Evolutionary conservation across 352 stramenopile species (phyloP).

Genomic region (Globisporangium mamillatum): DNA sequence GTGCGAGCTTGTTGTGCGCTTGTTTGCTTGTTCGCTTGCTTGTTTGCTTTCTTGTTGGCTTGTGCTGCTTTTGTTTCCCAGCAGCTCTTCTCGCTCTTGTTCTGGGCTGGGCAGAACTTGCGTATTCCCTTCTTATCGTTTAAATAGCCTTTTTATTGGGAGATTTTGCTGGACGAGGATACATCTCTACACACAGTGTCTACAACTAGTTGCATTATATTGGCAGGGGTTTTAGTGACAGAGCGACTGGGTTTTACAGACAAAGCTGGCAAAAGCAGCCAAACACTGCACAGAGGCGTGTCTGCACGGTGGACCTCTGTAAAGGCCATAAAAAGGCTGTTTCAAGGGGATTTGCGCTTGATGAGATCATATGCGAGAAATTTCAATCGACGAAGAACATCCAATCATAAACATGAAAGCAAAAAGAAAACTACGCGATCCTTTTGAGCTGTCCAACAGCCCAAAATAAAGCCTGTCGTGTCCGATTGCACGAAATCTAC

Average conservation of each 20-base stretch:
- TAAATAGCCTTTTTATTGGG: no score
- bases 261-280: no score
- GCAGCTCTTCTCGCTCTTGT: conserved; percentile 2
- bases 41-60: background rate
- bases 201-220: no score
- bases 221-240: no score
- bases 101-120: background rate
- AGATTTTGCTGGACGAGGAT: no score
- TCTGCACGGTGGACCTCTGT: background rate
- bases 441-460: background rate
- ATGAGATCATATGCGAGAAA: background rate
- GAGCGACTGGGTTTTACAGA: no score
- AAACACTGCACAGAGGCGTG: no score
- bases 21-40: background rate
- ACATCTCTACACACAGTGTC: no score
- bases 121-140: no score
- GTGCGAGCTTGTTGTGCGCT: background rate
- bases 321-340: background rate
- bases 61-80: background rate
- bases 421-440: background rate
- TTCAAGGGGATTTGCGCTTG: background rate
- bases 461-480: background rate
- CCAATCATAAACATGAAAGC: background rate
- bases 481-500: background rate
- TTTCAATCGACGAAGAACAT: conserved; percentile 1